Evolutionary conservation across 805 yeast genomes (phyloP).

Genomic region (Hermanozyma aechmeae): DNA sequence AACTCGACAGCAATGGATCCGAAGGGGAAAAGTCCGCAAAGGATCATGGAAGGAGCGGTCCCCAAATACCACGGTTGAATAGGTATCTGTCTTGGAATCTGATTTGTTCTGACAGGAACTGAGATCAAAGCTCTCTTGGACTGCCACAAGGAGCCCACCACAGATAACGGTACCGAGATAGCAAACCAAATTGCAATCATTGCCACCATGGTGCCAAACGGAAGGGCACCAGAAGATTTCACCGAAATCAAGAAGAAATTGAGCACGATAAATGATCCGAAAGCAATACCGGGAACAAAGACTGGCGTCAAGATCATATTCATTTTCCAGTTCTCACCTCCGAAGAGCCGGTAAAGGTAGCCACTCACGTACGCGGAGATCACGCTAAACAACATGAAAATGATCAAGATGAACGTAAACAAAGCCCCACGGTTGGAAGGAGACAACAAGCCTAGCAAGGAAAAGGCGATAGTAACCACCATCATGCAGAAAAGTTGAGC

Average conservation of each 20-base stretch:
- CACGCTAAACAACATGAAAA: conserved; percentile 73
- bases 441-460: conserved; percentile 80
- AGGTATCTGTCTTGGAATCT: conserved; percentile 95
- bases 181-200: conserved; percentile 78
- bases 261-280: conserved; percentile 53
- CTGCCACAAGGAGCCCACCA: conserved; percentile 74
- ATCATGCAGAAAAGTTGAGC: conserved; percentile 74
- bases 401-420: conserved; percentile 78
- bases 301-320: conserved; percentile 78
- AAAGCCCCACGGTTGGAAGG: conserved; percentile 94
- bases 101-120: conserved; percentile 85
- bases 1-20: conserved; percentile 92
- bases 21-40: conserved; percentile 90
- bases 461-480: conserved; percentile 64
- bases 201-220: conserved; percentile 80
- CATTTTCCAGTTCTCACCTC: conserved; percentile 85
- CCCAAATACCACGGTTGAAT: conserved; percentile 77
- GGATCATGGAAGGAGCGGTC: conserved; percentile 54
- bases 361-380: conserved; percentile 87
- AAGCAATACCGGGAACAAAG: conserved; percentile 74
- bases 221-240: conserved; percentile 89
- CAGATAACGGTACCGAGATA: conserved; percentile 76
- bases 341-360: conserved; percentile 75
- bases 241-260: conserved; percentile 75
- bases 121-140: conserved; percentile 48